These are phyloP conservation scores for Aspergillus ruber DNA, from an alignment of 2,329 filamentous ascomycete genomes.

Conservation along the genomic window DNA sequence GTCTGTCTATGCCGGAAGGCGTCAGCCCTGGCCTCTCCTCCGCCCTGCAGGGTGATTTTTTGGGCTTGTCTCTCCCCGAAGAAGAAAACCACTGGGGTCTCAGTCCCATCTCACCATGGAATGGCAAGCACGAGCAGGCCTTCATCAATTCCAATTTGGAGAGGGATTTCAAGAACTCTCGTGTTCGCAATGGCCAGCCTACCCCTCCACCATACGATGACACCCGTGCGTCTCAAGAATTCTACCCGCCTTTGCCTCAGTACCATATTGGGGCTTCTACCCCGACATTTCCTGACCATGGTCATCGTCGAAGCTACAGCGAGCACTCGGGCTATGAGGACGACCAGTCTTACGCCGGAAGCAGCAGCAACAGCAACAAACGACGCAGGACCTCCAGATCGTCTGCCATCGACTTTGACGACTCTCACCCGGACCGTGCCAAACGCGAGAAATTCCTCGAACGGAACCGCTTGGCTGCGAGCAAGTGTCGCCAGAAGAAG, in stretches of 20 bases:
- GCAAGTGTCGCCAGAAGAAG: conserved; percentile 58
- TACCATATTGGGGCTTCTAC: conserved; percentile 3
- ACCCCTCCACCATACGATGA: conserved; percentile 32
- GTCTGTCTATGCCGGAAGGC: conserved; percentile 9
- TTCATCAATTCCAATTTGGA: conserved; percentile 22
- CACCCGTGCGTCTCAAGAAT: neutral
- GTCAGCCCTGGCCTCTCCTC: conserved; percentile 5
- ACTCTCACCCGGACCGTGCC: conserved; percentile 23
- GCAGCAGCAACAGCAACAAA: conserved; percentile 12
- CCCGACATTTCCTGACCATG: neutral
- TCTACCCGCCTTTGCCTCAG: conserved; percentile 4
- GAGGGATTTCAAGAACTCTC: conserved; percentile 27
- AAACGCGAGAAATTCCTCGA: conserved; percentile 50
- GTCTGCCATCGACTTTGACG: conserved; percentile 14
- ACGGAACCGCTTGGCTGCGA: conserved; percentile 54
- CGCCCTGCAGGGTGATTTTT: conserved; percentile 22
- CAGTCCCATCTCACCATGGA: conserved; percentile 26
- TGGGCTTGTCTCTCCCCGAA: conserved; percentile 22
- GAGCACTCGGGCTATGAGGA: conserved; percentile 13
- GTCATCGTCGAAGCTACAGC: conserved; percentile 4
- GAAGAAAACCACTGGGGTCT: conserved; percentile 28
- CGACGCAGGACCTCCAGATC: conserved; percentile 14
- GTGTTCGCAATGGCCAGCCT: conserved; percentile 34
- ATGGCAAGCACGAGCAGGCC: conserved; percentile 17
- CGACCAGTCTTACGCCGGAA: neutral